Evolutionary conservation across 2,329 filamentous ascomycete species (phyloP), one percentile per base, ranked within the genome.

Genomic region (Penicillium sp.): DNA sequence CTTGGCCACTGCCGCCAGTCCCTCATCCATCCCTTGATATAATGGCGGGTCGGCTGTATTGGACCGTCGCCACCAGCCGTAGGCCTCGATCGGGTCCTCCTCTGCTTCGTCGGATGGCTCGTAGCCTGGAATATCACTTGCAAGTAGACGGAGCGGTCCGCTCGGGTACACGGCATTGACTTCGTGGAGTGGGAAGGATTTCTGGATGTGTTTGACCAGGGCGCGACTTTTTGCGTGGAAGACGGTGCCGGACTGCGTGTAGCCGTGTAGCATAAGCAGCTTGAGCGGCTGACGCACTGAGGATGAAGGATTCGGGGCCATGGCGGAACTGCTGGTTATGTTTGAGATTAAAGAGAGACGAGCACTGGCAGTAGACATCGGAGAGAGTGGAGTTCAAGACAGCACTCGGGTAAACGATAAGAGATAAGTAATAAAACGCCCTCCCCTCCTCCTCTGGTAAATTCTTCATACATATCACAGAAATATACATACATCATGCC

Each of bases 211-310:
- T 69, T 96, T 95, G 59, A 89, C 82, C 1, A 96, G 76, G 9
- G 88, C 88, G 67, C 89, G 87, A 37, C 88, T 94, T 74, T 96
- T 96, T 67, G 85, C 80, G 65, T 82, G 85, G 79, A 96, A 96
- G 53, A 89, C 75, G 3, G 84, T 70, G 3, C 90, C 89, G 23
- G 87, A 94, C 75, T 97, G 91, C 6, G 91, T 95, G 78, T 84
- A 96, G 69, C 91, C 86, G 61, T 90, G 86, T 23, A 90, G 77
- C 85, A 89, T 88, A 36, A 90, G 74, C 53, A 90, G 83, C 68
- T 83, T 87, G 45, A 75, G 65, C 6, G 68, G 65, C 35, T 62
- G 51, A 35, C 59, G 58, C 32, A 31, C 41, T 11, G 42, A 39
- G 41, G 49, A 28, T 8, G 50, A 24, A n/a, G 47, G 45, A 2